Conservation (phyloP, 2,329 filamentous ascomycete genomes). For the Lasiodiplodia theobromae region DNA sequence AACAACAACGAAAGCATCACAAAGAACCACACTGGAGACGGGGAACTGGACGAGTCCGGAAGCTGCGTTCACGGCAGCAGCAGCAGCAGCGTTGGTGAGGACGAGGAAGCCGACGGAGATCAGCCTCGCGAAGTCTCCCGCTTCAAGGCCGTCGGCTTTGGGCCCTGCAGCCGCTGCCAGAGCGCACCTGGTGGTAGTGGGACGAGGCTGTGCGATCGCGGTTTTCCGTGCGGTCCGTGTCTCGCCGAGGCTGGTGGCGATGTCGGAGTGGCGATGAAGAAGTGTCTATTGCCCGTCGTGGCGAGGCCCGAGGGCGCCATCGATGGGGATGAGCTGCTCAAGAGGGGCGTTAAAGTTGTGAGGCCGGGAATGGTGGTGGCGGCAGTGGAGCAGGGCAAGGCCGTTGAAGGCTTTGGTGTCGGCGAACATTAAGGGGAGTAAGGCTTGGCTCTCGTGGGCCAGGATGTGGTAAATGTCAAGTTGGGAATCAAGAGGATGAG, state of each 20-base stretch:
- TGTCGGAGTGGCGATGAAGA: neutral
- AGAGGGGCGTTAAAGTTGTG: neutral
- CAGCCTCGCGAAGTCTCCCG: too few species aligned
- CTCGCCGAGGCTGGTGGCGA: neutral
- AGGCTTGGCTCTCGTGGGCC: neutral
- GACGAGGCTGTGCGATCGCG: neutral
- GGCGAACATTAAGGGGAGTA: neutral
- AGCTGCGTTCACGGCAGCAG: too few species aligned
- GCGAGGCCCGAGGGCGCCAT: neutral
- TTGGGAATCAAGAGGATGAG: too few species aligned
- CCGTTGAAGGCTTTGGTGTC: too few species aligned
- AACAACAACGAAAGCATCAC: neutral
- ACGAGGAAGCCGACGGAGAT: too few species aligned
- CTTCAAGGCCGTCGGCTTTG: neutral
- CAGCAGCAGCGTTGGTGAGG: too few species aligned
- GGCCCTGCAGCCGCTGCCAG: neutral
- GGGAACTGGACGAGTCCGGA: too few species aligned
- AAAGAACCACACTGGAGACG: too few species aligned
- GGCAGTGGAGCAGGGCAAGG: neutral
- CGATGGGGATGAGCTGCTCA: neutral
- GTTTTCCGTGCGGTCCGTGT: neutral
- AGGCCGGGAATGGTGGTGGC: neutral
- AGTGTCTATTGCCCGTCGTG: neutral
- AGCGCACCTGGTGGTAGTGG: too few species aligned
- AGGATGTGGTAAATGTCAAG: too few species aligned